A percentile compares a stretch with the other conserved stretches of the same genome.
Evolutionary conservation across 306 rosid genomes (phyloP).

Genomic region (Vicia sativa): DNA sequence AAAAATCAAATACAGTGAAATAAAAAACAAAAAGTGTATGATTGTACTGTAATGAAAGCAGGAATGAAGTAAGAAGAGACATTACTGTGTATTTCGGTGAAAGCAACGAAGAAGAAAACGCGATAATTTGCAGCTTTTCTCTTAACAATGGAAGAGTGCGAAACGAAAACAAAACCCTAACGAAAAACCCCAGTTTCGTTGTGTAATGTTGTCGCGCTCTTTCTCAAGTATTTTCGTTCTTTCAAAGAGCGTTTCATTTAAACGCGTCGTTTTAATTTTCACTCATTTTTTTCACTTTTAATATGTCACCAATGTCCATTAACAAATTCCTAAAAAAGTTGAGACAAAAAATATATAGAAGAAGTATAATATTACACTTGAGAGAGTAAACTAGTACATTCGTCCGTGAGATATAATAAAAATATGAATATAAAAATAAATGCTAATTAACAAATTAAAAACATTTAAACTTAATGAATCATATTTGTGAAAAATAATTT

Average conservation of each 20-base stretch:
- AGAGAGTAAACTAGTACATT: too few relatives aligned
- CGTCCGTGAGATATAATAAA: too few relatives aligned
- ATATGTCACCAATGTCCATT: too few relatives aligned
- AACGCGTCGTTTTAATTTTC: background rate
- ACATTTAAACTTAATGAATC: too few relatives aligned
- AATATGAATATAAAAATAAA: too few relatives aligned
- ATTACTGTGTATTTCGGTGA: background rate
- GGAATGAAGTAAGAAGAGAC: background rate
- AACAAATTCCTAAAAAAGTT: too few relatives aligned
- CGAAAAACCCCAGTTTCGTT: background rate
- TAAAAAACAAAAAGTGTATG: background rate
- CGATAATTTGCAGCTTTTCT: background rate
- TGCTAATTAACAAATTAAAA: too few relatives aligned
- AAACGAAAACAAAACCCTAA: conserved; percentile 1
- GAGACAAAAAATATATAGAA: too few relatives aligned
- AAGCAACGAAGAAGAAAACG: background rate
- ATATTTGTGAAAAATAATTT: too few relatives aligned
- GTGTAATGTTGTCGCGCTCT: background rate
- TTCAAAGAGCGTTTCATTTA: background rate
- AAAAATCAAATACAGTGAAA: background rate
- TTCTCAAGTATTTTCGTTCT: background rate
- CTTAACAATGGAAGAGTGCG: background rate
- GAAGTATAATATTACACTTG: too few relatives aligned
- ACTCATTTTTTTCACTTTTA: too few relatives aligned
- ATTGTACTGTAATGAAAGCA: background rate